Percentiles rank a stretch among this genome's conserved stretches.
phyloP scores from a whole-genome alignment of 768 basidiomycete genomes.

The Zangia roseola region DNA sequence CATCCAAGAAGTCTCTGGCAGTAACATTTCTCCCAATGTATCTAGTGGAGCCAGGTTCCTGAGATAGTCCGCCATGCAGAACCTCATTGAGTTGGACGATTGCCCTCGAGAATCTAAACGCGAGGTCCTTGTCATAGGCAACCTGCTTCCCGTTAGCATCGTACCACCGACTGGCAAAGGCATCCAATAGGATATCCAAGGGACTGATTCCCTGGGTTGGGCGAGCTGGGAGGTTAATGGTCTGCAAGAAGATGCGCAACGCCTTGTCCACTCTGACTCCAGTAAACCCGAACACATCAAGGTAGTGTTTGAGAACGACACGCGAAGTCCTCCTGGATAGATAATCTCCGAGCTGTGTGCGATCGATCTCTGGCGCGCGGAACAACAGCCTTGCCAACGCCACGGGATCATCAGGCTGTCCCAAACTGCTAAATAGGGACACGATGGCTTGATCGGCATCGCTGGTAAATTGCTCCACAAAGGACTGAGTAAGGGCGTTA shows the following conservation, averaged over 20 bases:
- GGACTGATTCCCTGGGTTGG: constrained; percentile 27
- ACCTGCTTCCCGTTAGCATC: constrained; percentile 80
- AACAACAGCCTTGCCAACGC: constrained; percentile 79
- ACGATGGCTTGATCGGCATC: constrained; percentile 80
- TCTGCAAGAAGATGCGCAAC: constrained; percentile 83
- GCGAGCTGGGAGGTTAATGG: constrained; percentile 63
- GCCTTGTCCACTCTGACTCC: constrained; percentile 87
- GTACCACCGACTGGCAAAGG: constrained; percentile 88
- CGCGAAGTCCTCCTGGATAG: constrained; percentile 73
- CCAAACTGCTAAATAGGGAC: constrained; percentile 63
- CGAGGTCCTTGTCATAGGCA: constrained; percentile 80
- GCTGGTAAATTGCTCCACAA: constrained; percentile 75
- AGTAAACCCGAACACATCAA: constrained; percentile 85
- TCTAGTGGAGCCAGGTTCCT: constrained; percentile 55
- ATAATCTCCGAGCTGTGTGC: constrained; percentile 80
- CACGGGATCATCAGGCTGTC: constrained; percentile 60
- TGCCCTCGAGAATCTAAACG: constrained; percentile 72
- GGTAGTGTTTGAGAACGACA: constrained; percentile 74
- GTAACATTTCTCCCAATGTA: constrained; percentile 60
- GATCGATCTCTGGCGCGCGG: constrained; percentile 81
- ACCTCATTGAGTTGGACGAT: constrained; percentile 88
- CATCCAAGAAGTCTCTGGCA: constrained; percentile 76
- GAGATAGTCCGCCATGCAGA: constrained; percentile 71
- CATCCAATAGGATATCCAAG: constrained; percentile 67
- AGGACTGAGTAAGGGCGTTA: constrained; percentile 65